Evolutionary conservation across 1,284 basidiomycete genomes (phyloP).

Genomic region (Cutaneotrichosporon mucoides): DNA sequence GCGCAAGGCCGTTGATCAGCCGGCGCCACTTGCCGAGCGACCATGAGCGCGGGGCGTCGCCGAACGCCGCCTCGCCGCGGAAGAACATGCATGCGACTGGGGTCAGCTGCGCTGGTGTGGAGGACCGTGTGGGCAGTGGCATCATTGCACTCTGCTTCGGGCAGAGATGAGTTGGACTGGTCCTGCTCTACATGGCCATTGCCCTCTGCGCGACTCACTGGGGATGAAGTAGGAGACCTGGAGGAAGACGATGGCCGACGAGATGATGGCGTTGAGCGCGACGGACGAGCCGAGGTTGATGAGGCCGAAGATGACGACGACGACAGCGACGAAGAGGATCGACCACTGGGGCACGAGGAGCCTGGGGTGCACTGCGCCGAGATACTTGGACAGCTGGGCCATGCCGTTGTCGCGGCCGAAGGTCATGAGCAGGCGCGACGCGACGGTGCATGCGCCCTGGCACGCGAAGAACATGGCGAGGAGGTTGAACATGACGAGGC

Average conservation of each 20-base stretch:
- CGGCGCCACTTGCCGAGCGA: conserved; percentile 39
- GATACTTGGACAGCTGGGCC: conserved; percentile 53
- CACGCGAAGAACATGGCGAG: conserved; percentile 38
- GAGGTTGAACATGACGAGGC: conserved; percentile 48
- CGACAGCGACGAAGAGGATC: conserved; percentile 55
- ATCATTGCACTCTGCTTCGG: too few species aligned
- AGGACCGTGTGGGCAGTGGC: too few species aligned
- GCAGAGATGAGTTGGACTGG: too few species aligned
- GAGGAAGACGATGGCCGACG: conserved; percentile 31
- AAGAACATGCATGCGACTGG: conserved; percentile 43
- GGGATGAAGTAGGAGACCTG: conserved; percentile 40
- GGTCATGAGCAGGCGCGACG: conserved; percentile 62
- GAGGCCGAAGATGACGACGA: conserved; percentile 52
- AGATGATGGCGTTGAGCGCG: conserved; percentile 35
- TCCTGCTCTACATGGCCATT: too few species aligned
- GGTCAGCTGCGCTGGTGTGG: not conserved
- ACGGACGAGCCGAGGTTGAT: conserved; percentile 45
- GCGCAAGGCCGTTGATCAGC: conserved; percentile 42
- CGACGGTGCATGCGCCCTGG: conserved; percentile 57
- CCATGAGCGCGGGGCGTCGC: conserved; percentile 38
- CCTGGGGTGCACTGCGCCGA: conserved; percentile 52
- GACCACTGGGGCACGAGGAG: conserved; percentile 17
- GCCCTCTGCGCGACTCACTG: conserved; percentile 20
- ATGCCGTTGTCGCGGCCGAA: conserved; percentile 66
- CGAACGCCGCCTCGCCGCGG: conserved; percentile 48